Evolutionary conservation across 2,329 filamentous ascomycete genomes (phyloP).

Genomic region (Emmonsiellopsis sp.): DNA sequence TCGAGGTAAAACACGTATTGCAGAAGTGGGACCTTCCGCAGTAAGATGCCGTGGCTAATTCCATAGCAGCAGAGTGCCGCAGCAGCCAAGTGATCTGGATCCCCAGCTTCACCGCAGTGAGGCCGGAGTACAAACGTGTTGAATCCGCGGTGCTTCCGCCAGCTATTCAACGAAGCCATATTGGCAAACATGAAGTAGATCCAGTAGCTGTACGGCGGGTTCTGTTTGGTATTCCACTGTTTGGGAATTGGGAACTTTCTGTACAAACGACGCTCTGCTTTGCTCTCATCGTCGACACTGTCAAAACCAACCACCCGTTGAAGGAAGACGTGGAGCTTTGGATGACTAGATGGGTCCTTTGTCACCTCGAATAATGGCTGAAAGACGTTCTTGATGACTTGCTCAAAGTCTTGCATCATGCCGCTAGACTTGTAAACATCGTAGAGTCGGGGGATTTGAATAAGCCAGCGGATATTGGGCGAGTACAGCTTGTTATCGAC

Average conservation of each 20-base stretch:
- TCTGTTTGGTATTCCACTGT: slow-evolving; percentile 84
- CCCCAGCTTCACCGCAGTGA: slow-evolving; percentile 93
- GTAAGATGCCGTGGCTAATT: slow-evolving; percentile 85
- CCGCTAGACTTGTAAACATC: slow-evolving; percentile 89
- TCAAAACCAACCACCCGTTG: slow-evolving; percentile 95
- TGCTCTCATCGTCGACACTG: slow-evolving; percentile 96
- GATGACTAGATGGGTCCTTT: slow-evolving; percentile 72
- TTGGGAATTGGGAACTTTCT: slow-evolving; percentile 88
- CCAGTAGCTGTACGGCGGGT: slow-evolving; percentile 98
- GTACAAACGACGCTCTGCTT: slow-evolving; percentile 86
- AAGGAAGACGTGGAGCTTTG: slow-evolving; percentile 88
- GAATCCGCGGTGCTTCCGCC: slow-evolving; percentile 83
- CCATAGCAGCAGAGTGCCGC: slow-evolving; percentile 89
- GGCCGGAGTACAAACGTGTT: slow-evolving; percentile 90
- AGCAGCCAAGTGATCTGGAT: slow-evolving; percentile 90
- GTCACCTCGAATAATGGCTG: slow-evolving; percentile 92
- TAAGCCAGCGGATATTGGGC: slow-evolving; percentile 93
- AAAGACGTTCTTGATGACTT: slow-evolving; percentile 85
- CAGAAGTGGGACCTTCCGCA: slow-evolving; percentile 86
- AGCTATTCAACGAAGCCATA: slow-evolving; percentile 82
- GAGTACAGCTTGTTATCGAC: slow-evolving; percentile 97
- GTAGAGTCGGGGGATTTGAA: slow-evolving; percentile 88
- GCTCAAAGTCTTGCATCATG: slow-evolving; percentile 80
- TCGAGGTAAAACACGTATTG: slow-evolving; percentile 98
- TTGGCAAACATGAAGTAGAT: slow-evolving; percentile 96